Evolutionary conservation across 163 green algal genomes (phyloP).

Genomic region (Chlorella variabilis): DNA sequence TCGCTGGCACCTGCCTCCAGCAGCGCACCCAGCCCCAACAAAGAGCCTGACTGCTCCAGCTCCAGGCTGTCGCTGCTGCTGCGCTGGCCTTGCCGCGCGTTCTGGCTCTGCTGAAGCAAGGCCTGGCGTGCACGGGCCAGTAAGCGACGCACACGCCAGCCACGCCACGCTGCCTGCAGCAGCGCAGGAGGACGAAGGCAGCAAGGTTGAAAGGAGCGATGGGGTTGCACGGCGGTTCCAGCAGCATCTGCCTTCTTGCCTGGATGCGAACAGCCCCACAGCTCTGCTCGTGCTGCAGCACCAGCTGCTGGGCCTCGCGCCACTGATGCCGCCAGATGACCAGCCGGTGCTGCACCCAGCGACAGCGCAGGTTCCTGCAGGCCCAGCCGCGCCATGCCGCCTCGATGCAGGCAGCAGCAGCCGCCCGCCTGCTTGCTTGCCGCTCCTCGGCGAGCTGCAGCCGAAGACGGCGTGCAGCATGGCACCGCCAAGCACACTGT

Average conservation of each 20-base stretch:
- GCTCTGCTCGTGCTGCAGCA: conserved; percentile 3
- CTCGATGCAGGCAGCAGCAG: conserved; percentile 13
- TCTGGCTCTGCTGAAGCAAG: neutral
- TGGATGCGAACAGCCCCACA: conserved; percentile 1
- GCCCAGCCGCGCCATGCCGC: conserved; percentile 20
- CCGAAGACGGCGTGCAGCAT: neutral
- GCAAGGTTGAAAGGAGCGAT: neutral
- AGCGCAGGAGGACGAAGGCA: too few relatives aligned
- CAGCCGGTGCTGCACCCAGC: conserved; percentile 4
- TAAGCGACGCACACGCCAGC: neutral
- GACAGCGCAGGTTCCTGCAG: neutral
- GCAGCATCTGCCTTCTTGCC: neutral
- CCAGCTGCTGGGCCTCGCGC: neutral
- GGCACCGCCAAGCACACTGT: conserved; percentile 9
- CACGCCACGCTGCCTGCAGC: conserved; percentile 32
- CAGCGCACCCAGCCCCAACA: neutral
- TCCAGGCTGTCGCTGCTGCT: conserved; percentile 1
- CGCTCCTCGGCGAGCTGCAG: neutral
- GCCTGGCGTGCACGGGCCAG: neutral
- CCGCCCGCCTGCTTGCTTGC: too few relatives aligned
- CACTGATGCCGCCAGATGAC: conserved; percentile 22
- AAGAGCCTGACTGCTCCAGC: neutral
- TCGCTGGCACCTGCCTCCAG: neutral
- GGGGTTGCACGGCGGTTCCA: neutral
- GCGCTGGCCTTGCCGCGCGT: neutral